Base-by-base conservation (phyloP, 139 green algal species). In the Mesotaenium endlicherianum region DNA sequence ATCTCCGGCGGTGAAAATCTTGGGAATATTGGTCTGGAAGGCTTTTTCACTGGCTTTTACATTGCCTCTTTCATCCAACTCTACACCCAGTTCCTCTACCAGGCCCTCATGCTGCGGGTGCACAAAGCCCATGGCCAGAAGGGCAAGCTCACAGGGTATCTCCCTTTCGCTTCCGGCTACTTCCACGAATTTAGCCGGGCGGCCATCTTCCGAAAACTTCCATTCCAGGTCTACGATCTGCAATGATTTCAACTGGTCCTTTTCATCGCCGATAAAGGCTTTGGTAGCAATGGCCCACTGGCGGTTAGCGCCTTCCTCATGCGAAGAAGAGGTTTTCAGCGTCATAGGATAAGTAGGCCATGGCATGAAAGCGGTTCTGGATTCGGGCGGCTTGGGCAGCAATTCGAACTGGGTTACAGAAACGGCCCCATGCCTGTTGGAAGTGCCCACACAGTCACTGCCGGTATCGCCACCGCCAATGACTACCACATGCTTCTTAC, bases 101-200 rank as follows among this genome's bases (percentile, higher is more conserved):
- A n/a, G n/a, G n/a, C n/a, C 36, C 26, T 84, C 91, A 41, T 93
- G 92, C 92, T 98, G 95, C 34, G 95, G 95, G 1, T 95, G 95
- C 69, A 97, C 83, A 90, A 98, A 98, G 80, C 95, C 95, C 93
- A 98, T 97, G 36, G 95, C 95, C 81, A 98, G 91, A 75, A 98
- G 92, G 70, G 93, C 93, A 47, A 98, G 53, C 91, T 98, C 95
- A 8, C 91, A 91, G 77, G 96, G 90, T 36, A 98, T 89, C 55
- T 96, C 88, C 59, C 89, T 83, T 50, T 90, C 86, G 38, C 41
- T 92, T 68, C 93, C 95, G 0, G 86, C 86, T 39, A 94, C 78
- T 91, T 98, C 92, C 55, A 92, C 86, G 59, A 97, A 89, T 34
- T 89, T 90, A 77, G 88, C 84, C 53, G 75, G 71, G 2, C 81